Conservation (phyloP, 2,329 filamentous ascomycete genomes). For the Diaporthe destruens region DNA sequence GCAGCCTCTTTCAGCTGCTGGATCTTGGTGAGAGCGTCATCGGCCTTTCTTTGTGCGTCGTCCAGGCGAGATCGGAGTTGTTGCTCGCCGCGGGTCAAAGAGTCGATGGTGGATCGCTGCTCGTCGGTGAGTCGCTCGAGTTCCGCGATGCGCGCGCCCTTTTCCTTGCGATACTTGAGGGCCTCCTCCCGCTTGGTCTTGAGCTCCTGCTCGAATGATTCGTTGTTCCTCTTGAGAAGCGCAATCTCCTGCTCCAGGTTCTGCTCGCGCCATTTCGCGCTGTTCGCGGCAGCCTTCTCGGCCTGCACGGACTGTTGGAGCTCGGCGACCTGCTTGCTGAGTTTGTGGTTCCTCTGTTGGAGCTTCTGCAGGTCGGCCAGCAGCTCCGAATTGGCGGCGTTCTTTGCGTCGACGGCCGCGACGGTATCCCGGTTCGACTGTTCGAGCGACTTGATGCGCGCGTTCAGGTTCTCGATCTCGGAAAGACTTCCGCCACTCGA, state of each 20-base stretch:
- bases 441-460: conserved; percentile 88
- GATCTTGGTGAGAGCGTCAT: conserved; percentile 84
- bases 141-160: conserved; percentile 88
- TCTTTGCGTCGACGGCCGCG: conserved; percentile 90
- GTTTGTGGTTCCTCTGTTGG: conserved; percentile 87
- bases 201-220: conserved; percentile 93
- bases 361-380: conserved; percentile 88
- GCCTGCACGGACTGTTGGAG: conserved; percentile 88
- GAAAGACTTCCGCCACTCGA: conserved; percentile 80
- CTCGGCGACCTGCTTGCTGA: conserved; percentile 83
- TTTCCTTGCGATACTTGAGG: conserved; percentile 93
- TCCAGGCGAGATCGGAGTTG: conserved; percentile 84
- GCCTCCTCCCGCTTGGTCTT: conserved; percentile 91
- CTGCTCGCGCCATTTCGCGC: conserved; percentile 90
- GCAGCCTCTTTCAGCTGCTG: conserved; percentile 89
- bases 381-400: conserved; percentile 85
- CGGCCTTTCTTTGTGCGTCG: conserved; percentile 86
- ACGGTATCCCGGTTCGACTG: conserved; percentile 92
- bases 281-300: conserved; percentile 82
- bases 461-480: conserved; percentile 80
- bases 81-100: conserved; percentile 82
- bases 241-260: conserved; percentile 91
- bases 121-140: conserved; percentile 92
- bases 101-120: conserved; percentile 79
- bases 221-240: conserved; percentile 87